Evolutionary conservation across 2,329 filamentous ascomycete species (phyloP), one percentile per base, ranked within the genome.

Genomic region (Pseudogymnoascus sp.): DNA sequence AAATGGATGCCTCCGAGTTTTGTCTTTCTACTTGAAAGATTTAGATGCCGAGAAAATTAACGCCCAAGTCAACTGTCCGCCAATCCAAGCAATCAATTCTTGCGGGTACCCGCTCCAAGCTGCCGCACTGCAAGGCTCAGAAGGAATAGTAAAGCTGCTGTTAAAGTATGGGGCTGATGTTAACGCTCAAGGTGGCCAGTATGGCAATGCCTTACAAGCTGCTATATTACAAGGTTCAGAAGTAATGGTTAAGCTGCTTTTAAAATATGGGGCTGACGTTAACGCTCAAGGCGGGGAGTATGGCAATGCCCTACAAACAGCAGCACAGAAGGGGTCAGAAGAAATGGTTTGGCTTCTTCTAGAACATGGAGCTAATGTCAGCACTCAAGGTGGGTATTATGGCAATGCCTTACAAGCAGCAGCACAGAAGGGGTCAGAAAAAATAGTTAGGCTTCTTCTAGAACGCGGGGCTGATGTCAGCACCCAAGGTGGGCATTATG

Each of bases 331-430:
- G n/a, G 5, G 13, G 7, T 1, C 4, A 39, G 25, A 36, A 13
- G n/a, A 12, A 12, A 60, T 64, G 4, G 12, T 63, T 9, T 40
- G 12, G 15, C 39, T 60, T 15, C 39, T 66, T 15, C 31, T 66
- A 5, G 36, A 62, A 33, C 40, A 35, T 13, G 60, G 61, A 10
- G 52, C 59, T 10, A 42, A 65, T 48, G 63, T 65, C 4, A 60
- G 13, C n/a, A 4, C 13, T 15, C 65, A 62, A 10, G 52, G 52
- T 5, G 59, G 59, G 10, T 15, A 60, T 2, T 58, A 40, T 33
- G 37, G 64, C 5, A 63, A 29, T 39, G 37, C 62, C 15, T 58
- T 68, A 1, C 66, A 65, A 40, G 60, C 45, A 21, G 64, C 64
- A 31, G 60, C 61, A 13, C 10, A 13, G 2, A 48, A 13, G 9